Conservation (phyloP, 2,329 filamentous ascomycete species). For the Cladobotryum mycophilum region DNA sequence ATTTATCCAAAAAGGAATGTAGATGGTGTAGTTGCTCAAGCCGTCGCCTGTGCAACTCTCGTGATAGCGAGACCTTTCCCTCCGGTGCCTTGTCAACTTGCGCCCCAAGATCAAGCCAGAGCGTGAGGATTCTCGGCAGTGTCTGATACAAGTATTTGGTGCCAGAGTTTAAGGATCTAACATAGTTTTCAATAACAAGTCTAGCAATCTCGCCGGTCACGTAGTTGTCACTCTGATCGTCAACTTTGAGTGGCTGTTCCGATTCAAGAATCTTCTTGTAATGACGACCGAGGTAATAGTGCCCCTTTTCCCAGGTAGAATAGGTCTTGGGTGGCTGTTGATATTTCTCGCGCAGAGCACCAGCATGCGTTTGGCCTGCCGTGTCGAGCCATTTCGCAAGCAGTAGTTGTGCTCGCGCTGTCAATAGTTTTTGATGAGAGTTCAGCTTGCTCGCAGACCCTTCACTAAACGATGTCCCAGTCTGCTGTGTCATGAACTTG, state of each 20-base stretch:
- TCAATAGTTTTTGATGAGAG: conserved; percentile 52
- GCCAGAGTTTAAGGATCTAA: conserved; percentile 78
- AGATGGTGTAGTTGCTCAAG: conserved; percentile 61
- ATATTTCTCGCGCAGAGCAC: conserved; percentile 73
- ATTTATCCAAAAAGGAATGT: conserved; percentile 72
- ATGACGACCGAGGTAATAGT: conserved; percentile 93
- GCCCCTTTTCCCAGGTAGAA: conserved; percentile 85
- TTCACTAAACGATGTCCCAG: conserved; percentile 28
- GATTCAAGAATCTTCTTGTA: conserved; percentile 95
- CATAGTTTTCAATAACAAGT: conserved; percentile 88
- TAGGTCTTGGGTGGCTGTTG: conserved; percentile 68
- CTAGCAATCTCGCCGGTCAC: conserved; percentile 78
- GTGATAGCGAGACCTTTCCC: conserved; percentile 46
- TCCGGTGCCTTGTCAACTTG: conserved; percentile 59
- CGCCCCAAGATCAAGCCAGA: conserved; percentile 89
- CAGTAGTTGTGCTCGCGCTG: conserved; percentile 76
- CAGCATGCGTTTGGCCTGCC: conserved; percentile 86
- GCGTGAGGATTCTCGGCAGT: conserved; percentile 79
- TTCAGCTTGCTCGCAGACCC: conserved; percentile 33
- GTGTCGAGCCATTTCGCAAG: conserved; percentile 95
- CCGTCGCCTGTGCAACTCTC: conserved; percentile 49
- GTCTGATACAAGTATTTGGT: conserved; percentile 97
- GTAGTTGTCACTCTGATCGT: conserved; percentile 71
- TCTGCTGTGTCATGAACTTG: conserved; percentile 56
- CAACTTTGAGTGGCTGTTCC: conserved; percentile 68